A percentile compares a stretch with the other conserved stretches of the same genome.
These are phyloP conservation scores for Naganishia vaughanmartiniae DNA, from an alignment of 768 basidiomycete species.

Conservation along the genomic window DNA sequence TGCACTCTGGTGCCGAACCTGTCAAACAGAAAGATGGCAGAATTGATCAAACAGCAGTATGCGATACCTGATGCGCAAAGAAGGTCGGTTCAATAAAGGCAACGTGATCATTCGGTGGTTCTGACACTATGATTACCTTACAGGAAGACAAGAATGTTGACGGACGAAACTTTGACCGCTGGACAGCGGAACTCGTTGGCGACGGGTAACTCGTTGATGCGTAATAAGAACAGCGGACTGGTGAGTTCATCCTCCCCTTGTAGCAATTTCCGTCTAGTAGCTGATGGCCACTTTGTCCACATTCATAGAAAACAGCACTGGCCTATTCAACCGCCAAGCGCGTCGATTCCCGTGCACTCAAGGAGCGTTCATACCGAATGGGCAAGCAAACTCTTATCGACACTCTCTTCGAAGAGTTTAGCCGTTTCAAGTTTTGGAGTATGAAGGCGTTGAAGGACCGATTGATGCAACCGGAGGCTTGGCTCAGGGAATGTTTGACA, in stretches of 20 bases:
- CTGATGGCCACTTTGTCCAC: background rate
- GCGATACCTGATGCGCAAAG: background rate
- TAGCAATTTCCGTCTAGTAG: background rate
- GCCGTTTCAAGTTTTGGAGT: conserved; percentile 30
- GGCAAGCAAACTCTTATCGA: conserved; percentile 22
- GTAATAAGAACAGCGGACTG: background rate
- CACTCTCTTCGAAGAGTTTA: conserved; percentile 27
- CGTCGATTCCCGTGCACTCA: conserved; percentile 15
- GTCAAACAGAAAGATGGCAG: conserved; percentile 21
- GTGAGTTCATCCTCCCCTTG: background rate
- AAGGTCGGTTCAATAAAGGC: background rate
- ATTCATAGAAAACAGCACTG: conserved; percentile 6
- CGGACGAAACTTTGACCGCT: conserved; percentile 10
- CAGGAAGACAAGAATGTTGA: conserved; percentile 24
- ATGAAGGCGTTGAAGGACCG: conserved; percentile 18
- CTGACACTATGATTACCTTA: background rate
- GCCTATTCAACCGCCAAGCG: conserved; percentile 8
- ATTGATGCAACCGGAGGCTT: conserved; percentile 19
- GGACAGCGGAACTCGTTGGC: conserved; percentile 25
- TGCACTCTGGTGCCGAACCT: conserved; percentile 18
- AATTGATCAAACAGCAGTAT: conserved; percentile 22
- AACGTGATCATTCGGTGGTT: background rate
- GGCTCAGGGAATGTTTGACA: conserved; percentile 18
- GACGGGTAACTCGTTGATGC: conserved; percentile 21
- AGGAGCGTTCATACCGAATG: conserved; percentile 26